Conservation (phyloP, 2,329 filamentous ascomycete species). For the Huntiella abstrusa region DNA sequence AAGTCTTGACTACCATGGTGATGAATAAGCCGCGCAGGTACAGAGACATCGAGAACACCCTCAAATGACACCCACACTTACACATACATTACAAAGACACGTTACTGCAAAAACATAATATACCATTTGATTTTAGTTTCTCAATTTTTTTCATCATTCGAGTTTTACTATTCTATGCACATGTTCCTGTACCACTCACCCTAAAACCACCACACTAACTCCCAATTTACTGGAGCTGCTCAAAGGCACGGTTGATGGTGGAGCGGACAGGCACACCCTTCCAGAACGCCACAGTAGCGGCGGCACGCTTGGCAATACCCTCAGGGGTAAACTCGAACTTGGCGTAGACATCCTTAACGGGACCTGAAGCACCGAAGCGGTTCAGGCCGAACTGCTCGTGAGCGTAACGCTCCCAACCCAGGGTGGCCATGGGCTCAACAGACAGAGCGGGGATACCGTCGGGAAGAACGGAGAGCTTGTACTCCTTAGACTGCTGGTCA, state of each 20-base stretch:
- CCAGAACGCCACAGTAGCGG: slow-evolving; percentile 90
- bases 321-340: slow-evolving; percentile 99
- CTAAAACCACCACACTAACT: neutral
- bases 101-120: neutral
- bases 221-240: slow-evolving; percentile 70
- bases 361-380: slow-evolving; percentile 91
- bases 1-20: neutral
- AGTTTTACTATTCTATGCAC: slow-evolving; percentile 2
- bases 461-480: slow-evolving; percentile 79
- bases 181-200: neutral
- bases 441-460: slow-evolving; percentile 86
- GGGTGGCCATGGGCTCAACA: slow-evolving; percentile 90
- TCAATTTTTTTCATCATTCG: slow-evolving; percentile 1
- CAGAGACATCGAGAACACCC: too few relatives aligned
- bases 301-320: slow-evolving; percentile 85
- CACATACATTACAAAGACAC: neutral
- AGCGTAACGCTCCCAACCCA: slow-evolving; percentile 97
- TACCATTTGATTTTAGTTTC: neutral
- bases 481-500: slow-evolving; percentile 82
- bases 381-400: slow-evolving; percentile 99
- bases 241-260: slow-evolving; percentile 91
- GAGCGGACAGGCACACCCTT: slow-evolving; percentile 82
- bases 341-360: slow-evolving; percentile 97
- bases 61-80: too few relatives aligned
- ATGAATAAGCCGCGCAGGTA: too few relatives aligned